Base-by-base conservation (phyloP, 169 alveolate genomes). In the Eimeria acervulina region DNA sequence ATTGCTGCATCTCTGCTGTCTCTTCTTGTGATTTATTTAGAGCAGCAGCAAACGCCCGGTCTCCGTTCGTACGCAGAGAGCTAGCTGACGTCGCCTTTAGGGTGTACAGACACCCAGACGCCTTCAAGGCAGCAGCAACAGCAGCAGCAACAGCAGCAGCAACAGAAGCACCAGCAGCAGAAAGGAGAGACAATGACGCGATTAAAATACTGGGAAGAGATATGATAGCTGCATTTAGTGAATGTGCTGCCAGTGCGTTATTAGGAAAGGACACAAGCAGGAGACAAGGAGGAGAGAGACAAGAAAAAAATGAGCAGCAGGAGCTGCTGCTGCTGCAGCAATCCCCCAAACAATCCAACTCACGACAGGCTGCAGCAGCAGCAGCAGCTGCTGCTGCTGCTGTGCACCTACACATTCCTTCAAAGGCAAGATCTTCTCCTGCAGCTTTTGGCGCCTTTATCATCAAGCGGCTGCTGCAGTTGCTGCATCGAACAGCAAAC, bases 61-160 rank as follows among this genome's bases (percentile, higher is more conserved):
- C 89, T 5, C 66, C 66, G 0, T 78, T 78, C 40, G 89, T 78
- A 15, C 26, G 63, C 4, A 51, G 89, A 51, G 66, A 78, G 13
- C 13, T 78, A 12, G 66, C 89, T 26, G 66, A 36, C 15, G 66
- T 42, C 38, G 89, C 89, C 26, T 78, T 78, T 10, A 51, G 26
- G 66, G 55, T 44, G 89, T 78, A 44, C 66, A 78, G 89, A 78
- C 89, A 44, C 44, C 38, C 38, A 10, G 66, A 42, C 40, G 28
- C 63, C 19, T 28, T 40, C 15, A 21, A 36, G 4, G 55, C 66
- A 17, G 89, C 63, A 23, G 89, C 59, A 19, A 40, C 89, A 13
- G 89, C 55, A 17, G 89, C 89, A 7, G 63, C 89, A 15, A 31
- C 89, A 17, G 66, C 89, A 0, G 89, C 31, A 17, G 33, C 66